Conservation (phyloP, 2,329 filamentous ascomycete genomes). For the Apiospora saccharicola region DNA sequence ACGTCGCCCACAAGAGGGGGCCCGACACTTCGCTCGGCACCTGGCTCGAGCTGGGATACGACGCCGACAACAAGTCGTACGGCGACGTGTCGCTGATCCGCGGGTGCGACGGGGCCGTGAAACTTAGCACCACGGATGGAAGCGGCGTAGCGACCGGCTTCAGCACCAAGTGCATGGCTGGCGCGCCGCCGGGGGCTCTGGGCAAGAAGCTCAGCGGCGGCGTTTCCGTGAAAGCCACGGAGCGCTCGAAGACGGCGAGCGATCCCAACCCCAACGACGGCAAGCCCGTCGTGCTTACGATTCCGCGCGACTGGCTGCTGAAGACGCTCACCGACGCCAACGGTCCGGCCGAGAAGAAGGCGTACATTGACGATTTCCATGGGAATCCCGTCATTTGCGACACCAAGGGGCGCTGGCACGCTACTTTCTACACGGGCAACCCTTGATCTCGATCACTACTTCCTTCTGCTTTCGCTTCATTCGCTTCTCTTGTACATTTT, state of each 20-base stretch:
- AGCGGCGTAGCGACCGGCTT: conserved; percentile 28
- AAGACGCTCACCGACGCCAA: conserved; percentile 25
- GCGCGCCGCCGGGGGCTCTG: not conserved
- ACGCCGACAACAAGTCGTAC: conserved; percentile 25
- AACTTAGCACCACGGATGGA: conserved; percentile 26
- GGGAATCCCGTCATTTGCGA: conserved; percentile 33
- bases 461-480: not conserved
- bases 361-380: conserved; percentile 34
- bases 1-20: conserved; percentile 27
- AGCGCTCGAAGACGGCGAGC: conserved; percentile 21
- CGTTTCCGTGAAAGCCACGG: not conserved
- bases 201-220: conserved; percentile 8
- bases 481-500: not conserved
- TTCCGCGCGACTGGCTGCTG: conserved; percentile 28
- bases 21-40: conserved; percentile 29
- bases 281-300: not conserved
- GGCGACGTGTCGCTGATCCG: conserved; percentile 33
- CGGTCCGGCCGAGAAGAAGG: conserved; percentile 16
- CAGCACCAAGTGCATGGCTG: conserved; percentile 17
- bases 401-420: conserved; percentile 28
- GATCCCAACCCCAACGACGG: not conserved
- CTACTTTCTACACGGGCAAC: conserved; percentile 29
- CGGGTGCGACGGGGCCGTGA: conserved; percentile 32
- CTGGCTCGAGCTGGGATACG: conserved; percentile 32
- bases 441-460: not conserved